These are phyloP conservation scores for Phytophthora aleatoria DNA, from an alignment of 352 stramenopile genomes.

Conservation along the genomic window DNA sequence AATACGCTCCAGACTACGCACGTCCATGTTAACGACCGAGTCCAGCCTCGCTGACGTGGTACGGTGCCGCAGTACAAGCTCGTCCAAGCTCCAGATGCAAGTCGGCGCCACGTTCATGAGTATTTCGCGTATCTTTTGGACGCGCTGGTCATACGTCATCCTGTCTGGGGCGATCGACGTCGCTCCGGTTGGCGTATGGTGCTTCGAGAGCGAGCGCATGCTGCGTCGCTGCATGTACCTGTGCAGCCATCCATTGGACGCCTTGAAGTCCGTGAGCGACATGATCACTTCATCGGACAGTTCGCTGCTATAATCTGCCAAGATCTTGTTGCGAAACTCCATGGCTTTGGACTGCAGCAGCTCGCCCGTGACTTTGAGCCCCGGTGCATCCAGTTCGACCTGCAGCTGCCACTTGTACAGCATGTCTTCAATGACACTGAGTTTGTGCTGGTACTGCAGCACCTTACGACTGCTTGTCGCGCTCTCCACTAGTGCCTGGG, in stretches of 20 bases:
- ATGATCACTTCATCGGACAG: constrained; percentile 74
- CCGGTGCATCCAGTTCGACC: constrained; percentile 67
- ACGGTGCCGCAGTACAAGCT: constrained; percentile 53
- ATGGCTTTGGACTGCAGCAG: constrained; percentile 79
- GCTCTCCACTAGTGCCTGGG: constrained; percentile 68
- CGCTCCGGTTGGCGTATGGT: constrained; percentile 29
- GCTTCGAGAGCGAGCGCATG: constrained; percentile 64
- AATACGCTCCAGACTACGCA: constrained; percentile 52
- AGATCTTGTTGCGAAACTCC: constrained; percentile 84
- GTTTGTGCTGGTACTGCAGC: constrained; percentile 83
- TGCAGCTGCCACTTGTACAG: constrained; percentile 88
- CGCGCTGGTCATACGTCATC: constrained; percentile 42
- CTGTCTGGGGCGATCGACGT: constrained; percentile 10
- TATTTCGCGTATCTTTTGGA: constrained; percentile 57
- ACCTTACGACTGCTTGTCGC: constrained; percentile 76
- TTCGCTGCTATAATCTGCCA: constrained; percentile 69
- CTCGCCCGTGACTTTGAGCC: constrained; percentile 76
- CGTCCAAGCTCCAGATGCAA: constrained; percentile 81
- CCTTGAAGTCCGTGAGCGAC: constrained; percentile 86
- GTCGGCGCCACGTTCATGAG: constrained; percentile 48
- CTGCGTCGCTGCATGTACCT: constrained; percentile 79
- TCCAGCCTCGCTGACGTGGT: constrained; percentile 46
- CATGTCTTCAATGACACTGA: constrained; percentile 88
- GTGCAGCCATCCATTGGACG: constrained; percentile 83
- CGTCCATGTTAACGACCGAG: constrained; percentile 50